Evolutionary conservation across 108 stramenopile species (phyloP), one percentile per base, ranked within the genome.

Genomic region (Aureococcus anophagefferens): DNA sequence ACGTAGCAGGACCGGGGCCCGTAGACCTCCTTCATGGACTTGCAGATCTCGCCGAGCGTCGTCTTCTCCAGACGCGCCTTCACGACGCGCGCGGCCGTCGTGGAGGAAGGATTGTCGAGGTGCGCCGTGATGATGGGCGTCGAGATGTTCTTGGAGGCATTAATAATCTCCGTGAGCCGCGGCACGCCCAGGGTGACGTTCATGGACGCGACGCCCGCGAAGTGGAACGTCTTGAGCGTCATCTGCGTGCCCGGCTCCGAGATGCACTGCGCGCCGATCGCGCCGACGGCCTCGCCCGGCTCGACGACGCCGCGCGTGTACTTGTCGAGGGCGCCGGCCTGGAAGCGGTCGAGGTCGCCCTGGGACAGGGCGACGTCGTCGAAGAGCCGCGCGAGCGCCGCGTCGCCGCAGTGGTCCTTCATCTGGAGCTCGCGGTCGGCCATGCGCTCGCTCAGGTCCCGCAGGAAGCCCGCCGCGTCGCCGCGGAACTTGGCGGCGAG

Each of bases 101-200:
- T 88, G 28, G 74, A 44, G 13, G 71, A 70, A 76, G 63, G 46
- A 78, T 91, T 93, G 69, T 94, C 76, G 18, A 99, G 82, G 69
- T 87, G 80, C 0, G 92, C 98, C 40, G 95, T 96, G 78, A 99
- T 97, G 79, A 99, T 99, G 31, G 98, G 98, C n/a, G 98, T 99
- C n/a, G 94, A 95, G 72, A 99, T 97, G 17, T 81, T 74, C 75
- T 97, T 96, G 65, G 93, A 90, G 25, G 94, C 98, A 76, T 99
- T 99, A 78, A 99, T 99, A 74, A 99, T 99, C 81, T 99, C 98
- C 79, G 94, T 95, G 45, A 99, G 72, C 15, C 98, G 93, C 32
- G 98, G 98, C 71, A 99, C 98, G 37, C 98, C 98, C 32, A 99
- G 89, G 3, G 98, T 99, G 0, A 99, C 98, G 82, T 99, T 97